These are phyloP conservation scores for Tetrastigma voinierianum DNA, from an alignment of 164 flowering plant species.

Conservation along the genomic window DNA sequence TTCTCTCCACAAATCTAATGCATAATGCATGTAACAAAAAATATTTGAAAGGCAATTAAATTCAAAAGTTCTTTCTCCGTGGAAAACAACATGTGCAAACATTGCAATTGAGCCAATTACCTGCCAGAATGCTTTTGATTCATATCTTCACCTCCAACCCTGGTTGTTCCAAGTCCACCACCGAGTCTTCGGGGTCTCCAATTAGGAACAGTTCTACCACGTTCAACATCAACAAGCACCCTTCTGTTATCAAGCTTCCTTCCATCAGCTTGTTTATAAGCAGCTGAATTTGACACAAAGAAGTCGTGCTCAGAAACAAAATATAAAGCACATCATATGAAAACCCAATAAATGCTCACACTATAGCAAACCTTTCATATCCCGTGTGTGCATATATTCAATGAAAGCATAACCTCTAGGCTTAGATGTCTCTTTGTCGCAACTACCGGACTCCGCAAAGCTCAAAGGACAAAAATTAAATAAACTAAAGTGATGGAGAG, in stretches of 20 bases:
- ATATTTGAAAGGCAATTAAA: too few relatives aligned
- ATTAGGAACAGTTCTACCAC: constrained; percentile 99
- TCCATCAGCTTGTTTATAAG: constrained; percentile 99
- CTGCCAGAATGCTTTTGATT: constrained; percentile 76
- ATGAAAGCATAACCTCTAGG: constrained; percentile 97
- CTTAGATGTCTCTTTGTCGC: constrained; percentile 68
- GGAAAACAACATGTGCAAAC: neutral
- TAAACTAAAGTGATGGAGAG: neutral
- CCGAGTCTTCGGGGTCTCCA: constrained; percentile 99
- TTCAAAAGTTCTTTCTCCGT: too few relatives aligned
- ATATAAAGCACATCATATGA: neutral
- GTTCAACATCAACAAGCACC: constrained; percentile 97
- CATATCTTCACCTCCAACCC: constrained; percentile 92
- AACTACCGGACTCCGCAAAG: constrained; percentile 73
- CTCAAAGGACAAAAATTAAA: constrained; percentile 15
- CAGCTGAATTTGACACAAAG: constrained; percentile 56
- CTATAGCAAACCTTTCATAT: constrained; percentile 80
- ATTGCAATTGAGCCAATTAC: constrained; percentile 31
- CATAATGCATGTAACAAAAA: neutral
- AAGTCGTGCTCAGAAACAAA: neutral
- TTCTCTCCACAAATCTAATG: neutral
- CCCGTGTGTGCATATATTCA: constrained; percentile 90
- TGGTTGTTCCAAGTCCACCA: constrained; percentile 97
- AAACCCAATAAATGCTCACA: neutral
- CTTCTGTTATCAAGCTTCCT: constrained; percentile 92